Conservation (phyloP, 1,284 basidiomycete species). For the Puccinia coronata region DNA sequence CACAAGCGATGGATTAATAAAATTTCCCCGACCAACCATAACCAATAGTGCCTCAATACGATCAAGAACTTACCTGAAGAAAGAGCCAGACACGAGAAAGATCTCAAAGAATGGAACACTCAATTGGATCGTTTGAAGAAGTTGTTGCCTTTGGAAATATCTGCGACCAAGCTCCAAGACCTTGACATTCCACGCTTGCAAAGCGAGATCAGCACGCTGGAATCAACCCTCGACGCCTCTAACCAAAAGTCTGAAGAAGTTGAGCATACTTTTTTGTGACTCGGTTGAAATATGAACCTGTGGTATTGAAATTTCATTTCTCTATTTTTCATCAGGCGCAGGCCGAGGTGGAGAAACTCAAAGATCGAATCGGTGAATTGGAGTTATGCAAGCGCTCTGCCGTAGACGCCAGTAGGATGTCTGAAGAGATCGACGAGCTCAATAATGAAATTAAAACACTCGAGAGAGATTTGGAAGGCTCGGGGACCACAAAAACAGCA, state of each 20-base stretch:
- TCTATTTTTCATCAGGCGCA: slow-evolving; percentile 51
- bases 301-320: background rate
- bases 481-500: slow-evolving; percentile 75
- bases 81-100: slow-evolving; percentile 61
- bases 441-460: slow-evolving; percentile 68
- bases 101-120: slow-evolving; percentile 67
- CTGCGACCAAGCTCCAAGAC: slow-evolving; percentile 63
- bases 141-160: slow-evolving; percentile 63
- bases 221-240: slow-evolving; percentile 64
- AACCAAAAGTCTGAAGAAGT: slow-evolving; percentile 66
- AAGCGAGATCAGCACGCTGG: slow-evolving; percentile 66
- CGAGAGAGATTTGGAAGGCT: slow-evolving; percentile 70
- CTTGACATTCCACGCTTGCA: slow-evolving; percentile 71
- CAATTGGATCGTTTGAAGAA: slow-evolving; percentile 67
- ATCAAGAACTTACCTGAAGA: slow-evolving; percentile 51
- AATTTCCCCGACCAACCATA: slow-evolving; percentile 54
- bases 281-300: slow-evolving; percentile 51
- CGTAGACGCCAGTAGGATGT: slow-evolving; percentile 66
- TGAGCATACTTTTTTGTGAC: slow-evolving; percentile 55
- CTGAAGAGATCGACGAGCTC: slow-evolving; percentile 69
- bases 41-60: slow-evolving; percentile 18
- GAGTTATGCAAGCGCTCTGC: slow-evolving; percentile 69
- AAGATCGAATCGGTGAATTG: slow-evolving; percentile 65
- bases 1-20: slow-evolving; percentile 49
- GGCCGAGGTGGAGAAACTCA: slow-evolving; percentile 56